phyloP scores from a whole-genome alignment of 1,284 basidiomycete species.

The Trichosporon sp. region DNA sequence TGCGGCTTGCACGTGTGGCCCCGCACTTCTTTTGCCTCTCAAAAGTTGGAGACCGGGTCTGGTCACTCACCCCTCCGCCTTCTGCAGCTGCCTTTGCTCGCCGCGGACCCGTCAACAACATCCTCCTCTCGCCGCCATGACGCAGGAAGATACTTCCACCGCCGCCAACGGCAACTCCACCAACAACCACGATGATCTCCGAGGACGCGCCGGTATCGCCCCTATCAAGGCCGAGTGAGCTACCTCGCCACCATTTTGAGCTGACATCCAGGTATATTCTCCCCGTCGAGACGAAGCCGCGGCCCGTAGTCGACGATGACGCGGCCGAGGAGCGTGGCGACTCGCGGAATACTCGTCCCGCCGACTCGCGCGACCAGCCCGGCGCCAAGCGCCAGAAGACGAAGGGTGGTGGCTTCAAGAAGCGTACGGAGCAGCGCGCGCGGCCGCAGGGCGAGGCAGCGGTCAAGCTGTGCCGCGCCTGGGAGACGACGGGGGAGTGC shows the following conservation, averaged over 20 bases:
- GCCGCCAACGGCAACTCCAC: constrained; percentile 4
- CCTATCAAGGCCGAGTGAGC: constrained; percentile 74
- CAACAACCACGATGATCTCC: constrained; percentile 16
- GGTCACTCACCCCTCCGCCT: not conserved
- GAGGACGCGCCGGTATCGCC: constrained; percentile 62
- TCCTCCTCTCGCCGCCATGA: not conserved
- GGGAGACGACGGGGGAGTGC: constrained; percentile 46
- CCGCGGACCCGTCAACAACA: not conserved
- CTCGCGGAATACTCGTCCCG: constrained; percentile 23
- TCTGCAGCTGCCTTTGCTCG: not conserved
- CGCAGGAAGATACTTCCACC: not conserved
- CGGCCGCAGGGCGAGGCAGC: constrained; percentile 61
- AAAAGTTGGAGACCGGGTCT: constrained; percentile 23
- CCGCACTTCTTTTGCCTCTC: constrained; percentile 11
- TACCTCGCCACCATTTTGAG: not conserved
- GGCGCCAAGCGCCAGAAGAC: constrained; percentile 56
- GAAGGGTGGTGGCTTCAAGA: constrained; percentile 62
- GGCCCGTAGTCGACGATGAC: constrained; percentile 62
- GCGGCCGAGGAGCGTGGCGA: constrained; percentile 62
- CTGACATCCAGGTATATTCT: constrained; percentile 60
- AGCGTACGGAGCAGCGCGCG: constrained; percentile 73
- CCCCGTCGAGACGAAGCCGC: constrained; percentile 23
- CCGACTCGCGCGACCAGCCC: constrained; percentile 40
- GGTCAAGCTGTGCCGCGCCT: constrained; percentile 46
- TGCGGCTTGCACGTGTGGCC: constrained; percentile 10